Evolutionary conservation across 2,329 filamentous ascomycete genomes (phyloP).

Genomic region (Diaporthe caulivora): DNA sequence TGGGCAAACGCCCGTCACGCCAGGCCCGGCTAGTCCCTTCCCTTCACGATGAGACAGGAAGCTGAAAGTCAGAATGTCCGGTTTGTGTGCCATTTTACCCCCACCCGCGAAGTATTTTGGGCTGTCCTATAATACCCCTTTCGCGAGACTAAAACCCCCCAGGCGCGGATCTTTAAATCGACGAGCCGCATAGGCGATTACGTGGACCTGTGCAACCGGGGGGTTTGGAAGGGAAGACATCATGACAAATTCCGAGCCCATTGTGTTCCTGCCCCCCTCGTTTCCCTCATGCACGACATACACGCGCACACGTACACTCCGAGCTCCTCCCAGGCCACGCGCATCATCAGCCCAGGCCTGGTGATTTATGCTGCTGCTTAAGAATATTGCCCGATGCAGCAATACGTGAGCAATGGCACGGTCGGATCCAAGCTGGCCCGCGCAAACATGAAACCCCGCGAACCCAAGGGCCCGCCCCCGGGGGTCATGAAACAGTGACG

Average conservation of each 20-base stretch:
- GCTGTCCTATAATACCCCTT: not conserved
- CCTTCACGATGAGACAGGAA: constrained; percentile 23
- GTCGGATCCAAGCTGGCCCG: constrained; percentile 27
- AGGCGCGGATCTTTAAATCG: not conserved
- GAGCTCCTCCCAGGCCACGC: not conserved
- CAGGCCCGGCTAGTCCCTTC: constrained; percentile 3
- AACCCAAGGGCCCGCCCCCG: constrained; percentile 19
- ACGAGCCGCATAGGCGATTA: constrained; percentile 19
- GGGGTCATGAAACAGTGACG: constrained; percentile 29
- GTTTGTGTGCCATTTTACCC: not conserved
- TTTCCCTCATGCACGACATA: not conserved
- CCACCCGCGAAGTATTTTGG: not conserved
- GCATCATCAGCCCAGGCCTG: constrained; percentile 17
- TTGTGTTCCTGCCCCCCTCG: not conserved
- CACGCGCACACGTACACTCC: not conserved
- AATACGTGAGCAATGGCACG: constrained; percentile 22
- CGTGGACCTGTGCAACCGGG: constrained; percentile 7
- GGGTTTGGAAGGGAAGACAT: not conserved
- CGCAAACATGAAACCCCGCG: constrained; percentile 29
- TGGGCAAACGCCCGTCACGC: not conserved
- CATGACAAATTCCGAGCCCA: not conserved
- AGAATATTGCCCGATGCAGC: constrained; percentile 20
- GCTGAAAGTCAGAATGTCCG: constrained; percentile 12
- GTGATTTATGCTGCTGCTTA: constrained; percentile 6
- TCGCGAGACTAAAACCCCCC: not conserved